phyloP scores from a whole-genome alignment of 306 rosid genomes.

The Cicer chorassanicum region DNA sequence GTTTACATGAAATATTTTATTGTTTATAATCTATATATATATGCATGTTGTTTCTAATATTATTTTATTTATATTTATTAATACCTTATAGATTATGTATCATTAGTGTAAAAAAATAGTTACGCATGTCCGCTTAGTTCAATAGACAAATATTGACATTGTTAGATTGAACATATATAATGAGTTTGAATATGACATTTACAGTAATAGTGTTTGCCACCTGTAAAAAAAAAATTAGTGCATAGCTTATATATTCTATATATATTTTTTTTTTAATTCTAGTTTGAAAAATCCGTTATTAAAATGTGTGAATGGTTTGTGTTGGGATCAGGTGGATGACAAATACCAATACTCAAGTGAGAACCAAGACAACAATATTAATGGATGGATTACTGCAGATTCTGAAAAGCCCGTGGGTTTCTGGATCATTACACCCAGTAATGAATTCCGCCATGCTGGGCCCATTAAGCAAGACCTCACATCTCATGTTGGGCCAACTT shows the following conservation, averaged over 20 bases:
- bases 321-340: constrained; percentile 75
- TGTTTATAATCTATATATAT: not conserved
- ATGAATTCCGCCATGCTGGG: constrained; percentile 74
- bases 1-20: not conserved
- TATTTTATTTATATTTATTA: not conserved
- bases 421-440: constrained; percentile 84
- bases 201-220: too few relatives aligned
- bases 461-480: constrained; percentile 90
- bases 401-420: constrained; percentile 58
- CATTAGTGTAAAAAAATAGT: too few relatives aligned
- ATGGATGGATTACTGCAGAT: constrained; percentile 70
- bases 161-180: too few relatives aligned
- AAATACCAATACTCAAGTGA: constrained; percentile 76
- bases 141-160: too few relatives aligned
- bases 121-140: too few relatives aligned
- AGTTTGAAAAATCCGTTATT: too few relatives aligned
- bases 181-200: too few relatives aligned
- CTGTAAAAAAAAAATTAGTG: too few relatives aligned
- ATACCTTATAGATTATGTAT: too few relatives aligned
- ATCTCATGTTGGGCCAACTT: constrained; percentile 79
- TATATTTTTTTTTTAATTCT: too few relatives aligned
- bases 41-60: not conserved
- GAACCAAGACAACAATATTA: constrained; percentile 58
- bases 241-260: too few relatives aligned
- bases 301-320: not conserved